Evolutionary conservation across 345 rosid species (phyloP), one percentile per base, ranked within the genome.

Genomic region (Syzygium aqueum): DNA sequence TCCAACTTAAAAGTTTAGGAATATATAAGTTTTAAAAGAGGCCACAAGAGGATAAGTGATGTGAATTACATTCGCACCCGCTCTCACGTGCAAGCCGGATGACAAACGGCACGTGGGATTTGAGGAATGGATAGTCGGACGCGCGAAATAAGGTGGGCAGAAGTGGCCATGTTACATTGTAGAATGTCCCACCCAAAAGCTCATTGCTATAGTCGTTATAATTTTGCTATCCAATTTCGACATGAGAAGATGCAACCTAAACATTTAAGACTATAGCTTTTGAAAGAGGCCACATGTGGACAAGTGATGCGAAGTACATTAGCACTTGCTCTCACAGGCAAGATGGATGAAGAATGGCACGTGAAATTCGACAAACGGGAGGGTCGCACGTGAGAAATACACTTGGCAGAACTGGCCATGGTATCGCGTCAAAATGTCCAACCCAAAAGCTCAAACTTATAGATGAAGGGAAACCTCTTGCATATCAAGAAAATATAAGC

Each of bases 401-500:
- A 61, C 2, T 27, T 61, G 73, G 73, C 19, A n/a, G 3, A n/a
- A 12, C 13, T n/a, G 19, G 5, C 7, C 65, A 27, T 65, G 77
- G 11, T 65, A 16, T 21, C 2, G 7, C 3, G 17, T 7, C 0
- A 0, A 16, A 65, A 28, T 2, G 22, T 19, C 5, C 16, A n/a
- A 61, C 5, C 0, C 13, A 33, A 67, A 67, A 67, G 11, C 13
- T 67, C 33, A 33, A 67, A 2, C 2, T 9, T 17, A 67, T 33
- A 33, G 3, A 5, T 33, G 2, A 0, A 14, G 0, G 1, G 5
- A 19, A 2, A 33, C 25, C 1, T 2, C 0, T 8, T 73, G 23
- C 6, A 67, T 21, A 67, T 33, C 33, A 65, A 33, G 12, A 17
- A 33, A 0, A 37, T 67, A 67, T 33, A 67, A 17, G 2, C 21